These are phyloP conservation scores for Allium cepa DNA, from an alignment of 106 monocot species.

Conservation along the genomic window DNA sequence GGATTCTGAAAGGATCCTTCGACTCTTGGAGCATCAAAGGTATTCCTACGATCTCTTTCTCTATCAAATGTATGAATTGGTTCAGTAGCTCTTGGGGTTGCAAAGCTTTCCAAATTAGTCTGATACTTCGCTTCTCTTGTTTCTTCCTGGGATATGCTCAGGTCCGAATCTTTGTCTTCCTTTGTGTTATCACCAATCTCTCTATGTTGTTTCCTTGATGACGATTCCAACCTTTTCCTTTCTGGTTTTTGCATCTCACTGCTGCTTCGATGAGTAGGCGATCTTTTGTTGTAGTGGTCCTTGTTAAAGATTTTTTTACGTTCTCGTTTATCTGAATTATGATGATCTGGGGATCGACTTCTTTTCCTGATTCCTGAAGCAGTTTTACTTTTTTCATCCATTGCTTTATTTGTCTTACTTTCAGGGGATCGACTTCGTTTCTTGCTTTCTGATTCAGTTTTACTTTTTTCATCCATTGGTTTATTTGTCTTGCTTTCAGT, in stretches of 20 bases:
- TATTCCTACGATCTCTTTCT: neutral
- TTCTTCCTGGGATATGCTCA: slow-evolving; percentile 48
- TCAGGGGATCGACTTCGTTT: neutral
- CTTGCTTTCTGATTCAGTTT: too few species aligned
- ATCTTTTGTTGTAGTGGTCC: neutral
- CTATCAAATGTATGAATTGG: slow-evolving; percentile 9
- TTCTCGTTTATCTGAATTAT: slow-evolving; percentile 3
- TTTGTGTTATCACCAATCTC: neutral
- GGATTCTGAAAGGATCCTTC: neutral
- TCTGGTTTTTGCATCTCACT: slow-evolving; percentile 8
- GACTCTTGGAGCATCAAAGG: neutral
- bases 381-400: neutral
- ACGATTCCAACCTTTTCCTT: neutral
- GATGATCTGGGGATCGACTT: neutral
- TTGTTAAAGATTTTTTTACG: neutral
- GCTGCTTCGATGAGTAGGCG: neutral
- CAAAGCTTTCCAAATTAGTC: neutral
- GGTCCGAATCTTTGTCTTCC: slow-evolving; percentile 16
- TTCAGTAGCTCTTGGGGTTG: neutral
- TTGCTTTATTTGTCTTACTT: neutral
- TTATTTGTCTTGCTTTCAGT: neutral
- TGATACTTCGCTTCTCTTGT: neutral
- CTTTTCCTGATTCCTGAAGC: slow-evolving; percentile 5
- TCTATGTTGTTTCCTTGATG: neutral
- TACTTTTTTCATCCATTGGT: too few species aligned